Conservation (phyloP, 345 rosid genomes). For the Aquilaria malaccensis region DNA sequence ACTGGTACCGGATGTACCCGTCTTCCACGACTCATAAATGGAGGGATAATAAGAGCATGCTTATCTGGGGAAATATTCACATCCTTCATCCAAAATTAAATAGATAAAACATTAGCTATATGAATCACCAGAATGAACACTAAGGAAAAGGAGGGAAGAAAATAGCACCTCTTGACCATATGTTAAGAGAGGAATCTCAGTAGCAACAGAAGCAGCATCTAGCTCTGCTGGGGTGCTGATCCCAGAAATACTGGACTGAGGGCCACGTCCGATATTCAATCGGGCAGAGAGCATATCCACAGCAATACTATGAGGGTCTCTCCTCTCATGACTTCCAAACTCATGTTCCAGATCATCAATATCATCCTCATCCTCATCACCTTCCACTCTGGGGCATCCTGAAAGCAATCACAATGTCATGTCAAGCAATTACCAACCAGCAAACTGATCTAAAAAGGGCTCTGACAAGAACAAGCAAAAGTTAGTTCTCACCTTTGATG, state of each 20-base stretch:
- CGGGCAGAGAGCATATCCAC: slow-evolving; percentile 43
- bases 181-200: slow-evolving; percentile 61
- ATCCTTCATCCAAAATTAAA: slow-evolving; percentile 35
- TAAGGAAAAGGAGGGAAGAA: neutral
- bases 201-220: slow-evolving; percentile 44
- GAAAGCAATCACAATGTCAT: slow-evolving; percentile 16
- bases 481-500: slow-evolving; percentile 46
- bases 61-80: slow-evolving; percentile 60
- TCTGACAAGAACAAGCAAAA: neutral
- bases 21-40: slow-evolving; percentile 46
- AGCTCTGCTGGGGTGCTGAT: slow-evolving; percentile 36
- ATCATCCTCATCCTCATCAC: slow-evolving; percentile 66
- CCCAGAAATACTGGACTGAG: slow-evolving; percentile 22
- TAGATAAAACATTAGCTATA: slow-evolving; percentile 1
- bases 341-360: slow-evolving; percentile 61
- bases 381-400: slow-evolving; percentile 63
- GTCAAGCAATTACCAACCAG: neutral
- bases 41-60: slow-evolving; percentile 75
- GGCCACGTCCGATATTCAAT: slow-evolving; percentile 38
- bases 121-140: neutral
- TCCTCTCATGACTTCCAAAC: slow-evolving; percentile 18
- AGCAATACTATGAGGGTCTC: slow-evolving; percentile 37
- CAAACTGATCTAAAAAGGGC: neutral
- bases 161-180: slow-evolving; percentile 56
- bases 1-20: slow-evolving; percentile 45